Percentiles rank a stretch among this genome's conserved stretches.
Conservation (phyloP, 2,329 filamentous ascomycete genomes). For the Nectriaceae sp. region DNA sequence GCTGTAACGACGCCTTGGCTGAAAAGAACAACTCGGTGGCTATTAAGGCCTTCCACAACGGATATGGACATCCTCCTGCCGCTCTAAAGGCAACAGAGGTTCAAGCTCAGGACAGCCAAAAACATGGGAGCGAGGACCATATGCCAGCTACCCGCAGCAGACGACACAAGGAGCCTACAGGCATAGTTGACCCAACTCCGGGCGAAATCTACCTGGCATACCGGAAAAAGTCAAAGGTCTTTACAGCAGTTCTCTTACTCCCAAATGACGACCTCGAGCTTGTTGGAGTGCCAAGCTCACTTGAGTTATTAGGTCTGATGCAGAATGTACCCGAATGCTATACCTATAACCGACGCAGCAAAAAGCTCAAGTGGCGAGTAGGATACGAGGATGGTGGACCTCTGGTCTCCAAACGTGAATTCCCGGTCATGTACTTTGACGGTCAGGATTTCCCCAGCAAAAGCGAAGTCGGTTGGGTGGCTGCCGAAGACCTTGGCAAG, state of each 20-base stretch:
- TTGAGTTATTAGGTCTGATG: constrained; percentile 10
- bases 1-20: constrained; percentile 11
- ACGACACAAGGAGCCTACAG: too few species aligned
- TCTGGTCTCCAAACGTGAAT: constrained; percentile 3
- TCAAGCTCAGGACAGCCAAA: too few species aligned
- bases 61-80: background rate
- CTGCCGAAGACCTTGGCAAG: constrained; percentile 8
- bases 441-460: constrained; percentile 11
- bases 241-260: constrained; percentile 11
- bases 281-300: background rate
- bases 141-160: too few species aligned
- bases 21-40: constrained; percentile 13
- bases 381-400: constrained; percentile 14
- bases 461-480: constrained; percentile 17
- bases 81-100: too few species aligned
- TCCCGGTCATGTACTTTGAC: constrained; percentile 23
- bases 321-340: constrained; percentile 14
- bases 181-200: constrained; percentile 3
- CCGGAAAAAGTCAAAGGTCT: constrained; percentile 11
- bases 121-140: too few species aligned
- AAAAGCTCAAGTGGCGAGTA: constrained; percentile 7
- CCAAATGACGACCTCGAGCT: constrained; percentile 10
- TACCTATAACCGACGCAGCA: constrained; percentile 9
- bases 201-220: constrained; percentile 16
- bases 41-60: constrained; percentile 1